These are phyloP conservation scores for Tetracentron sinense DNA, from an alignment of 164 flowering plant species.

Conservation along the genomic window DNA sequence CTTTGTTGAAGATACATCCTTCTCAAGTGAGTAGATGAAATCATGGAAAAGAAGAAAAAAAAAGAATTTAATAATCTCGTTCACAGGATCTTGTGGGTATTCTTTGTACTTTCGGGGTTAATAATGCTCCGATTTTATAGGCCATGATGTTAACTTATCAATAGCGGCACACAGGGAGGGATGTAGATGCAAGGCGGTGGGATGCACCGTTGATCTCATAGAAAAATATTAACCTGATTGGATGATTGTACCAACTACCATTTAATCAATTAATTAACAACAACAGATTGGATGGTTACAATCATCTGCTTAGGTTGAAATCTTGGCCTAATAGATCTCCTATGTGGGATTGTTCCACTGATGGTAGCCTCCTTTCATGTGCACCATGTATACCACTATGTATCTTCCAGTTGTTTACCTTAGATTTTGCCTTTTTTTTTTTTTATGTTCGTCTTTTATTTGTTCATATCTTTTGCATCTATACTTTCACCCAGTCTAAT, in stretches of 20 bases:
- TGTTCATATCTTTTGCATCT: not conserved
- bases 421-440: not conserved
- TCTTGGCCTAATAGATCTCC: too few species aligned
- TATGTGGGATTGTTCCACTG: not conserved
- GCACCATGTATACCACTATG: not conserved
- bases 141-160: too few species aligned
- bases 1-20: slow-evolving; percentile 60
- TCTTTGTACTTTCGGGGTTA: too few species aligned
- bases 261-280: too few species aligned
- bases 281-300: too few species aligned
- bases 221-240: too few species aligned
- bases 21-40: slow-evolving; percentile 66
- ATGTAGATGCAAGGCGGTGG: too few species aligned
- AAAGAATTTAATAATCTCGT: not conserved
- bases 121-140: too few species aligned
- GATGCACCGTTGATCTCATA: too few species aligned
- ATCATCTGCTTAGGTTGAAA: too few species aligned
- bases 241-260: too few species aligned
- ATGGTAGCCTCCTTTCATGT: not conserved
- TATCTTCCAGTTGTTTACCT: not conserved
- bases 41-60: not conserved
- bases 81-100: not conserved
- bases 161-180: too few species aligned
- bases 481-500: not conserved
- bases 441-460: not conserved